Evolutionary conservation across 257 asterid species (phyloP).

Genomic region (Petunia secreta): DNA sequence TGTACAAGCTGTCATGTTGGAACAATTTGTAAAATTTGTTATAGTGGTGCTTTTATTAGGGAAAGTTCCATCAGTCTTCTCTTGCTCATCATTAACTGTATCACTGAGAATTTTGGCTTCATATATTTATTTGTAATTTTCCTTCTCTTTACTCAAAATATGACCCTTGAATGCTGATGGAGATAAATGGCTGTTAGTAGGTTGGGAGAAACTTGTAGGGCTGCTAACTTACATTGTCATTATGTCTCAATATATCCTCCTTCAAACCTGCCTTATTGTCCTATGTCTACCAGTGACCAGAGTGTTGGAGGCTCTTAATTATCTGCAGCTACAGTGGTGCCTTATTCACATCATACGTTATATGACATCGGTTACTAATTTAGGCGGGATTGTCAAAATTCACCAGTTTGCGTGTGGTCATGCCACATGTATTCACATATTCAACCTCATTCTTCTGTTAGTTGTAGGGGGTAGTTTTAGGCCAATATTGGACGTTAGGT

Average conservation of each 20-base stretch:
- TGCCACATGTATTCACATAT: too few relatives aligned
- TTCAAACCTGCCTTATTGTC: constrained; percentile 14
- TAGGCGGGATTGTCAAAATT: not conserved
- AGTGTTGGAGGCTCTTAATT: constrained; percentile 7
- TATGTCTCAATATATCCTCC: not conserved
- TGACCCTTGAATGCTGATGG: not conserved
- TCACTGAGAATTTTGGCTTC: not conserved
- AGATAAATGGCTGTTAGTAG: not conserved
- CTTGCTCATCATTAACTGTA: not conserved
- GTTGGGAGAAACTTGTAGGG: constrained; percentile 12
- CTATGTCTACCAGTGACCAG: not conserved
- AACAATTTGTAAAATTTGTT: not conserved
- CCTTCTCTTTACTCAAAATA: not conserved
- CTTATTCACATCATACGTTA: not conserved
- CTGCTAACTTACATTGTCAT: not conserved
- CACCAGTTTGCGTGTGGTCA: not conserved
- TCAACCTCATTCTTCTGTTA: too few relatives aligned
- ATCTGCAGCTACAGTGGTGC: constrained; percentile 9
- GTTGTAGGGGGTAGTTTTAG: too few relatives aligned
- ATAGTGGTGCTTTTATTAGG: not conserved
- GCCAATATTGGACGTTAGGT: too few relatives aligned
- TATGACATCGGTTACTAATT: not conserved
- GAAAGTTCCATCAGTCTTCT: not conserved
- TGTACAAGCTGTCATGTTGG: not conserved
- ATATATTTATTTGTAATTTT: not conserved